These are phyloP conservation scores for Astrothelium macrocarpum DNA, from an alignment of 495 filamentous ascomycete species.

Conservation along the genomic window DNA sequence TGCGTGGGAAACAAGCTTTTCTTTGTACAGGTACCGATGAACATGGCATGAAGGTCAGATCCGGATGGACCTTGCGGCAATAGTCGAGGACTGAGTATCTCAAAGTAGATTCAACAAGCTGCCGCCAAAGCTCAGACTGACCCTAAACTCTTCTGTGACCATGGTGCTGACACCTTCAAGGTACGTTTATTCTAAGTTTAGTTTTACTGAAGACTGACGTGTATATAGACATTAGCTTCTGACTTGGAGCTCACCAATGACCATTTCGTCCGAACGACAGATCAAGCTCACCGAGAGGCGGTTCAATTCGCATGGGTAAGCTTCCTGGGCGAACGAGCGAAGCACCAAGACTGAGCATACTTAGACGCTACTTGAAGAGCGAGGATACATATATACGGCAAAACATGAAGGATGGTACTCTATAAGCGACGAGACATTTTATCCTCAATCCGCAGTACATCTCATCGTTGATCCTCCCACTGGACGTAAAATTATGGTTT, in stretches of 20 bases:
- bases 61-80: background rate
- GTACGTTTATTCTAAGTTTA: slow-evolving; percentile 15
- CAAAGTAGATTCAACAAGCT: slow-evolving; percentile 66
- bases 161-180: slow-evolving; percentile 52
- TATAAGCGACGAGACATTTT: slow-evolving; percentile 93
- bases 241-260: slow-evolving; percentile 61
- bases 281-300: slow-evolving; percentile 66
- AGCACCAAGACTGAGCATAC: slow-evolving; percentile 11
- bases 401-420: slow-evolving; percentile 96
- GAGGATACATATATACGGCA: slow-evolving; percentile 70
- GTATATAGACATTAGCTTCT: slow-evolving; percentile 50
- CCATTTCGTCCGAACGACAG: slow-evolving; percentile 86
- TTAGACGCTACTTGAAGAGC: slow-evolving; percentile 48
- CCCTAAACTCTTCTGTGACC: slow-evolving; percentile 54
- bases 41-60: slow-evolving; percentile 76
- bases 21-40: slow-evolving; percentile 94
- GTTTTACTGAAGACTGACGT: slow-evolving; percentile 7
- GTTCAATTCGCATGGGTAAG: slow-evolving; percentile 85
- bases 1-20: slow-evolving; percentile 60
- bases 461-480: slow-evolving; percentile 67
- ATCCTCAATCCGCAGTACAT: slow-evolving; percentile 65
- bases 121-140: slow-evolving; percentile 55
- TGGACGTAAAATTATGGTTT: slow-evolving; percentile 71
- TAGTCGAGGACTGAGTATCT: background rate
- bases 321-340: slow-evolving; percentile 11